These are phyloP conservation scores for Balansia obtecta DNA, from an alignment of 2,329 filamentous ascomycete genomes.

Conservation along the genomic window DNA sequence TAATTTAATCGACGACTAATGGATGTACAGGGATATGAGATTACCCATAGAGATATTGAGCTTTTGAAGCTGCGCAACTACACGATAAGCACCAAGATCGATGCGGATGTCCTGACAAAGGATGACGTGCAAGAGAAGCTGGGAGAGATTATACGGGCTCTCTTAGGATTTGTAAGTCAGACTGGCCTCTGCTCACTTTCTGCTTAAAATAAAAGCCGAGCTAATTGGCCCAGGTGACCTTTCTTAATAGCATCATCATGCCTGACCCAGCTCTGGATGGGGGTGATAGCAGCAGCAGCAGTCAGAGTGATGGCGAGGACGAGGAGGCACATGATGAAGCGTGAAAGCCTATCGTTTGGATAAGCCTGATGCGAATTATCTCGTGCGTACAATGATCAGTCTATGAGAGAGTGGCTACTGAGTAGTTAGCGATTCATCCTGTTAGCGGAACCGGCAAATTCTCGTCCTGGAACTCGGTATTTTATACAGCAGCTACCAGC, in stretches of 20 bases:
- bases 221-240: constrained; percentile 43
- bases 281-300: constrained; percentile 25
- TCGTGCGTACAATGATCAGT: no score
- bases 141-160: constrained; percentile 47
- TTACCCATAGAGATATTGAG: constrained; percentile 66
- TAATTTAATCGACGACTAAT: background rate
- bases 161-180: constrained; percentile 62
- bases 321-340: constrained; percentile 3
- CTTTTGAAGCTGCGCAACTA: constrained; percentile 72
- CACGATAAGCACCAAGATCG: constrained; percentile 55
- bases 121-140: constrained; percentile 53
- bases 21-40: constrained; percentile 52
- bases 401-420: no score
- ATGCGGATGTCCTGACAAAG: constrained; percentile 51
- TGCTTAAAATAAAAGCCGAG: background rate
- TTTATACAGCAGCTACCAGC: no score
- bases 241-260: constrained; percentile 62
- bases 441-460: no score
- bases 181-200: no score
- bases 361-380: no score
- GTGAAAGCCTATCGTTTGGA: background rate
- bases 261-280: constrained; percentile 44
- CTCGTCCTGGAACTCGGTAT: no score
- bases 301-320: constrained; percentile 16
- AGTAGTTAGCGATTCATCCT: no score